Evolutionary conservation across 768 basidiomycete species (phyloP).

Genomic region (Omphalotus guepiniiformis): DNA sequence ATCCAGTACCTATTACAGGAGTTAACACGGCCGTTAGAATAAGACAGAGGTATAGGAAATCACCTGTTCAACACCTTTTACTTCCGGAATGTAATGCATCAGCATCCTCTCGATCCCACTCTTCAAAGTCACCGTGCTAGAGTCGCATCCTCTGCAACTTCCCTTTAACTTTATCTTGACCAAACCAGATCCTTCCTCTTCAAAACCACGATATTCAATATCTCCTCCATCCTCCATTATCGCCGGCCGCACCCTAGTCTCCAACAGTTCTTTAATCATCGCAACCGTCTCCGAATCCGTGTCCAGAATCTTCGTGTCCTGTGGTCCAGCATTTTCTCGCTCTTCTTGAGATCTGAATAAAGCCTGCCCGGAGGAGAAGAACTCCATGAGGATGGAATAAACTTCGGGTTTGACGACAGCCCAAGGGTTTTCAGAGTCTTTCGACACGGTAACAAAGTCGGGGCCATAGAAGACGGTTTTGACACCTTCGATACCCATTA

Average conservation of each 20-base stretch:
- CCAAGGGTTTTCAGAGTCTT: conserved; percentile 84
- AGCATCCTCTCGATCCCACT: conserved; percentile 97
- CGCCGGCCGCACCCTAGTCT: conserved; percentile 91
- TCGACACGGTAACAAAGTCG: conserved; percentile 96
- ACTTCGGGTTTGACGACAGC: conserved; percentile 93
- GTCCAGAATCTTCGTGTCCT: conserved; percentile 91
- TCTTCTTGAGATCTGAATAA: conserved; percentile 85
- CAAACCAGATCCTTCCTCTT: conserved; percentile 69
- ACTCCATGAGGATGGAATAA: conserved; percentile 94
- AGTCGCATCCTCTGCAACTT: conserved; percentile 93
- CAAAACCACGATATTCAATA: conserved; percentile 92
- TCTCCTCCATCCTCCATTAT: conserved; percentile 99
- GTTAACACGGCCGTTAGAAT: conserved; percentile 7
- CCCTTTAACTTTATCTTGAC: conserved; percentile 94
- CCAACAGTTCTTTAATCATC: conserved; percentile 97
- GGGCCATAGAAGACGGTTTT: conserved; percentile 91
- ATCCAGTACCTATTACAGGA: conserved; percentile 64
- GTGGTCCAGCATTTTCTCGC: conserved; percentile 76
- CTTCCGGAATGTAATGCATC: conserved; percentile 98
- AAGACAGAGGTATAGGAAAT: not conserved
- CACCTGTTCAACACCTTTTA: conserved; percentile 88
- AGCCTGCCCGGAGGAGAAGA: conserved; percentile 86
- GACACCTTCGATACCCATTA: conserved; percentile 95
- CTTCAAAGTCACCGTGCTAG: conserved; percentile 93
- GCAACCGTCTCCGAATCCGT: conserved; percentile 95